Evolutionary conservation across 306 rosid genomes (phyloP), one percentile per base, ranked within the genome.

Genomic region (Corylus heterophylla): DNA sequence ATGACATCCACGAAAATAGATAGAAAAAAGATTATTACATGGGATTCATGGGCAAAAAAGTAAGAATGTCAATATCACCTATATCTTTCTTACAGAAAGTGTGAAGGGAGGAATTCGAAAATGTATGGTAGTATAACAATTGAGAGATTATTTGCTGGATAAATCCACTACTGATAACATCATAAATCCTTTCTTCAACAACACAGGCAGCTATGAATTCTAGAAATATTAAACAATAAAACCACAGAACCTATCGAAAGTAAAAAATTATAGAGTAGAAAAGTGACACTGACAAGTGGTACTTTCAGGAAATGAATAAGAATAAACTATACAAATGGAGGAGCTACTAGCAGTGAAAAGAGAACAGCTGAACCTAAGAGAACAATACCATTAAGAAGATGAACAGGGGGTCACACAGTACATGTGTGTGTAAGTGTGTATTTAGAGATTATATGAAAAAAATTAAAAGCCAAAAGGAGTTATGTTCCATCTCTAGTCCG

Each of bases 151-250:
- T 39, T 39, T 67, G 17, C 18, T 35, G 18, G 50, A 67, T 11
- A 39, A 39, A 51, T 8, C 42, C 3, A 39, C 42, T 17, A 10
- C 51, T 42, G 39, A 39, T n/a, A 67, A 39, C 14, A 18, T 64
- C 70, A 64, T n/a, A 42, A 58, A 16, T 67, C 71, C 71, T 67
- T 67, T 39, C 50, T 37, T 67, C 71, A 37, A 67, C 50, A 67
- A 3, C 25, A 37, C 71, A n/a, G 0, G 50, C 18, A 39, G 27
- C 71, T 67, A 37, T 8, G 29, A 67, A 42, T 44, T 17, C 70
- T 14, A 35, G 70, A 64, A 63, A 5, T 9, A 35, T 14, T 29
- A 64, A 35, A 64, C 12, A 14, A 35, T 35, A 14, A 64, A 64
- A 64, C 35, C 9, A 16, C 12, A 18, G 50, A 4, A 37, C 50